Conservation (phyloP, 2,329 filamentous ascomycete species). For the Ophiostoma ips region DNA sequence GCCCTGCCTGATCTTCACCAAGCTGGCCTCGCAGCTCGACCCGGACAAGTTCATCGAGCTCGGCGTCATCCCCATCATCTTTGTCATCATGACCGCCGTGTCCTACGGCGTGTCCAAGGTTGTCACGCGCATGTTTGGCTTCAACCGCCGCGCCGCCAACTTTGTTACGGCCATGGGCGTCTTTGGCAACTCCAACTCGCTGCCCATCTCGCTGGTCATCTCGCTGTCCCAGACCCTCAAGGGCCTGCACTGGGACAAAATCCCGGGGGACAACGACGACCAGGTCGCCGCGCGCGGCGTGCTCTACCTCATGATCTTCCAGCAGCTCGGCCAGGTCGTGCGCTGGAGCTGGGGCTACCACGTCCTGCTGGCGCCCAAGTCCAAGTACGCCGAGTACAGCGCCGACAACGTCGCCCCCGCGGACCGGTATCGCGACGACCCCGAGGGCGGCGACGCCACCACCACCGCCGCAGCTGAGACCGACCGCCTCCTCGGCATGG, state of each 20-base stretch:
- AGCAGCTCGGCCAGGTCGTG: constrained; percentile 88
- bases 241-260: constrained; percentile 84
- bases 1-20: constrained; percentile 94
- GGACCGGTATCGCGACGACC: constrained; percentile 43
- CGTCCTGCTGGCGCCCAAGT: constrained; percentile 75
- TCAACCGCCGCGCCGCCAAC: constrained; percentile 75
- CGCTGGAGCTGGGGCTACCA: constrained; percentile 99
- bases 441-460: constrained; percentile 24
- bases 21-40: constrained; percentile 86
- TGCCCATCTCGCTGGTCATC: constrained; percentile 90
- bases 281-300: constrained; percentile 91
- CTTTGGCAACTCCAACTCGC: constrained; percentile 95
- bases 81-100: constrained; percentile 71
- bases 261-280: constrained; percentile 86
- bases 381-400: constrained; percentile 53
- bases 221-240: constrained; percentile 85
- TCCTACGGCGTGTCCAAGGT: constrained; percentile 65
- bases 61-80: constrained; percentile 90
- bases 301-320: constrained; percentile 89
- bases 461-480: constrained; percentile 3
- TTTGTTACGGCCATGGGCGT: constrained; percentile 96
- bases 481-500: constrained; percentile 29
- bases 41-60: constrained; percentile 82
- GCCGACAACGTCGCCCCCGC: constrained; percentile 38
- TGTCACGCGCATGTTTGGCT: constrained; percentile 62